Evolutionary conservation across 768 basidiomycete species (phyloP), one percentile per base, ranked within the genome.

Genomic region (Boletales sp.): DNA sequence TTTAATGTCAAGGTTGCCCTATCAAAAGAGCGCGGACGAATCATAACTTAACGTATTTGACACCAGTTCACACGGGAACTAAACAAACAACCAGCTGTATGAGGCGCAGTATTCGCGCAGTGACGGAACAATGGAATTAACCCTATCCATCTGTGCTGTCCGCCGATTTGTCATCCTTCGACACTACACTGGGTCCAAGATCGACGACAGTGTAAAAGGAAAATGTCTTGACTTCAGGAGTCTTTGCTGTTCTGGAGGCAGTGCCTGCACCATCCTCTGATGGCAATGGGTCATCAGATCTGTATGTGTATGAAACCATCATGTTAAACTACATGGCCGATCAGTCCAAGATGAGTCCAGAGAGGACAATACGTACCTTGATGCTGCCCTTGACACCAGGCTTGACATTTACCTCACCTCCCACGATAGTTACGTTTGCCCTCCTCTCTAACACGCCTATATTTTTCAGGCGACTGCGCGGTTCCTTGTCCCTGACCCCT

Each of bases 251-350:
- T 37, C 75, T 70, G 14, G 72, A 72, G 9, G 68, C 70, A n/a
- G 69, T 73, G 44, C 58, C 72, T 21, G 78, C 78, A 45, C 79
- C 81, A 53, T 81, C 79, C 46, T 86, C 84, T 1, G 82, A 79
- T 13, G 82, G 80, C 3, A 81, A 75, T 19, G 84, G 78, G 53
- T 96, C 94, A 61, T 98, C 95, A 0, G 91, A 87, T 32, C 88
- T 82, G 65, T 98, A 99, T 0, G 93, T 95, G 68, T 92, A 97
- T 3, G 91, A 83, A 2, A 99, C 87, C 54, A 94, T 79, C 82
- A 98, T 86, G 59, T 94, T 94, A 67, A 94, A 94, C 94, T 97
- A 66, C 37, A 32, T n/a, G 44, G 9, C 11, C 8, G 31, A 33
- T 54, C 21, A 63, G 39, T 51, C 39, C 14, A 8, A 21, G 30